Evolutionary conservation across 345 rosid genomes (phyloP).

Genomic region (Eucalyptus albens): DNA sequence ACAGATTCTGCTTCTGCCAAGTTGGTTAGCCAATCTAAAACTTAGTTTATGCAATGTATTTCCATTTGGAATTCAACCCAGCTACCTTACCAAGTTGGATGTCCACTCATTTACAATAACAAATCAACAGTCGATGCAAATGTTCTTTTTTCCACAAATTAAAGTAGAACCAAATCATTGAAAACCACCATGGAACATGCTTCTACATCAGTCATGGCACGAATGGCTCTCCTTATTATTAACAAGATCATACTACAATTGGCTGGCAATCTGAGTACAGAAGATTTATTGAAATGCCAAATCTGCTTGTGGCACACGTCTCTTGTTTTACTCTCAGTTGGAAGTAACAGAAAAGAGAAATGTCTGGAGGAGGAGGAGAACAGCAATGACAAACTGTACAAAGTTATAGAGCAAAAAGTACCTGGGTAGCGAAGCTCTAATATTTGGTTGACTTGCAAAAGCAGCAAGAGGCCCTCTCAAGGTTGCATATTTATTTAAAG

Average conservation of each 20-base stretch:
- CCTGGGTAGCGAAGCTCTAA: constrained; percentile 64
- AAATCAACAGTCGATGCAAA: background rate
- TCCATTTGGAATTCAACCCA: background rate
- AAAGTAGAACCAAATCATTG: background rate
- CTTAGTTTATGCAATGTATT: background rate
- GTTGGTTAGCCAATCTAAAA: background rate
- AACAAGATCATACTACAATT: background rate
- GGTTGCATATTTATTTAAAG: constrained; percentile 60
- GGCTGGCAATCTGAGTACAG: background rate
- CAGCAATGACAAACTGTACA: background rate
- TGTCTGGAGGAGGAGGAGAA: background rate
- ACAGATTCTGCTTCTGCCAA: background rate
- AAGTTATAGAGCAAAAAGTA: constrained; percentile 1
- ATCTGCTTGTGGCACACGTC: background rate
- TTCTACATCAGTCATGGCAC: background rate
- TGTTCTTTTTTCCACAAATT: background rate
- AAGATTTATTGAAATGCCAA: background rate
- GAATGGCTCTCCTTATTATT: background rate
- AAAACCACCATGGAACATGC: background rate
- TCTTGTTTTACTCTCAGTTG: background rate
- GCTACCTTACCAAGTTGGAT: background rate
- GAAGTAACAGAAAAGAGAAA: background rate
- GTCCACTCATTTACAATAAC: background rate
- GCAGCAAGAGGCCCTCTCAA: constrained; percentile 63
- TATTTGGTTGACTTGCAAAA: constrained; percentile 57